These are phyloP conservation scores for Clathrus columnatus DNA, from an alignment of 768 basidiomycete genomes.

Conservation along the genomic window DNA sequence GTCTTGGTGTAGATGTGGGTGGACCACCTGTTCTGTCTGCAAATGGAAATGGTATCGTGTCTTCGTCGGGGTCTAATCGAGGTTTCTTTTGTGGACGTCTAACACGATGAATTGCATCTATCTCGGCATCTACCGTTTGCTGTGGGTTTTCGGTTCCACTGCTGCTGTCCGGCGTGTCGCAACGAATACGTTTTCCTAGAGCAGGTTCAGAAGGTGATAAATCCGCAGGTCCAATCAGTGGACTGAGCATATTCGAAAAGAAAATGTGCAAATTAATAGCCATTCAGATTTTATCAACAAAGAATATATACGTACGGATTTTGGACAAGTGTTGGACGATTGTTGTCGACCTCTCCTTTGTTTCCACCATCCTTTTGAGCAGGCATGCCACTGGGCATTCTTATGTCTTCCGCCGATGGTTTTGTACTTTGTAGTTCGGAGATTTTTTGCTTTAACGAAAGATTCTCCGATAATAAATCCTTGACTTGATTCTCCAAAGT, in stretches of 20 bases:
- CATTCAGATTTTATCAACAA: background rate
- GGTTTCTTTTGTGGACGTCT: background rate
- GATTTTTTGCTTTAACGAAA: background rate
- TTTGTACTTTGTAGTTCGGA: background rate
- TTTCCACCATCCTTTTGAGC: background rate
- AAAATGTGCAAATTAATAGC: background rate
- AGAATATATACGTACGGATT: background rate
- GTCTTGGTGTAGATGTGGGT: constrained; percentile 2
- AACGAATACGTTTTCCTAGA: constrained; percentile 1
- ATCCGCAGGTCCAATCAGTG: background rate
- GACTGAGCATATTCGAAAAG: background rate
- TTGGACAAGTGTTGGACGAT: background rate
- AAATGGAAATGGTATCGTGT: background rate
- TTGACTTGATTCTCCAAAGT: background rate
- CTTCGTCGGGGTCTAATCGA: background rate
- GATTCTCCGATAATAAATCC: background rate
- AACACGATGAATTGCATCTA: background rate
- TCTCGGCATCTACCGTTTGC: background rate
- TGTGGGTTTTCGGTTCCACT: background rate
- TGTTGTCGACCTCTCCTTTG: background rate
- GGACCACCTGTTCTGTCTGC: background rate
- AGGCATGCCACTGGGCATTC: background rate
- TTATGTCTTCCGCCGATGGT: background rate
- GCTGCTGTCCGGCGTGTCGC: constrained; percentile 1
- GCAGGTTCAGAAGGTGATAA: background rate